Conservation (phyloP, 352 stramenopile genomes). For the Pythium biforme region DNA sequence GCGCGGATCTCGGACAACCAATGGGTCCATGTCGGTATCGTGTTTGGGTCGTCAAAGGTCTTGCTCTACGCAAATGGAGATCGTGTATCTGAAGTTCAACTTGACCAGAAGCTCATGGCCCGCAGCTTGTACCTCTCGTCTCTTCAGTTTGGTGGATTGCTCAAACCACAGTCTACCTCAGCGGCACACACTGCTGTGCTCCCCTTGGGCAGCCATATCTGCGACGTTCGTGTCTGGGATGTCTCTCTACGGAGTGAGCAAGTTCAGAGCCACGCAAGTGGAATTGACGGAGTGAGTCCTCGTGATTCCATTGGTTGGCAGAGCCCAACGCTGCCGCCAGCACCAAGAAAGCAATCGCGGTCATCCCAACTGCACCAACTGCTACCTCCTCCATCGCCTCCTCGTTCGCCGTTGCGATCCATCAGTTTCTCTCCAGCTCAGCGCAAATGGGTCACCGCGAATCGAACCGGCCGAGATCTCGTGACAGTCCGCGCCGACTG, state of each 20-base stretch:
- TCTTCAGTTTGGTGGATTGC: constrained; percentile 5
- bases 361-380: constrained; percentile 4
- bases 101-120: constrained; percentile 3
- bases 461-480: constrained; percentile 44
- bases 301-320: constrained; percentile 18
- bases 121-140: constrained; percentile 19
- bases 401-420: constrained; percentile 23
- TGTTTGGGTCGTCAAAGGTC: constrained; percentile 39
- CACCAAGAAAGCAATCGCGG: constrained; percentile 18
- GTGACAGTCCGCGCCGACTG: constrained; percentile 36
- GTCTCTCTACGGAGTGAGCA: constrained; percentile 53
- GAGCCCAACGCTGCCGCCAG: constrained; percentile 14
- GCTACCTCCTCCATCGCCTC: constrained; percentile 33
- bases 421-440: constrained; percentile 34
- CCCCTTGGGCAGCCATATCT: constrained; percentile 39
- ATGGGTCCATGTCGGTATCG: constrained; percentile 58
- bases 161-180: background rate
- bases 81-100: constrained; percentile 5
- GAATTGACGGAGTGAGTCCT: constrained; percentile 35
- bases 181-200: background rate
- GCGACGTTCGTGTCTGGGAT: constrained; percentile 64
- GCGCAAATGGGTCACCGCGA: constrained; percentile 57
- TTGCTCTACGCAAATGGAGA: constrained; percentile 46
- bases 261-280: constrained; percentile 47
- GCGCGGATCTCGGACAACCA: constrained; percentile 13